Conservation (phyloP, 345 rosid genomes). For the Sisymbrium altissimum region DNA sequence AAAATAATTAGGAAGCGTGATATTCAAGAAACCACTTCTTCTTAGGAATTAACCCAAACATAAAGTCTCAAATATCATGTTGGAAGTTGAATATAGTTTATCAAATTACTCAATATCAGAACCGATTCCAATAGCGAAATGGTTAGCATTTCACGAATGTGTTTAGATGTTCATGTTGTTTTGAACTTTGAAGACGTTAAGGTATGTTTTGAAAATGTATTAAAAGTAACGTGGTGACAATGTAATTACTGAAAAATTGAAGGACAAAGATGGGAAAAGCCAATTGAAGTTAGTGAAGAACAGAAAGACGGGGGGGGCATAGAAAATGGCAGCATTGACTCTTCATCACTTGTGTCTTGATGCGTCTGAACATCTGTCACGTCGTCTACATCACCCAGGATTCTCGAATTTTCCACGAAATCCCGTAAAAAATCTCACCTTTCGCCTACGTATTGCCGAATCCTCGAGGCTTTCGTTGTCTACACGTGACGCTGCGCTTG, state of each 20-base stretch:
- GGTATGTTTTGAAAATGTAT: background rate
- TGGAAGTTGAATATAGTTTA: no score
- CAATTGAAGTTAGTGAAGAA: background rate
- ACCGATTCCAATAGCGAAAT: background rate
- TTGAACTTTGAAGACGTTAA: background rate
- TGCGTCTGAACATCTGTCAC: conserved; percentile 28
- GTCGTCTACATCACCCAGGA: background rate
- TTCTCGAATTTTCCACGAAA: conserved; percentile 3
- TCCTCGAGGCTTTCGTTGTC: background rate
- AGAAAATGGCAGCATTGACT: conserved; percentile 26
- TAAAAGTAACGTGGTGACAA: background rate
- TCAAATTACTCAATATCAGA: no score
- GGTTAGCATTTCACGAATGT: background rate
- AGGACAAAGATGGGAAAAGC: background rate
- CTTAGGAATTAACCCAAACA: background rate
- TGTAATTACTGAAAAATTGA: background rate
- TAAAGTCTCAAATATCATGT: background rate
- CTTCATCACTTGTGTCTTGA: conserved; percentile 26
- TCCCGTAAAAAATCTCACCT: background rate
- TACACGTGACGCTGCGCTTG: background rate
- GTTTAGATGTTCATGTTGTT: background rate
- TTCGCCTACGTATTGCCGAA: background rate
- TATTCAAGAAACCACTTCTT: conserved; percentile 16
- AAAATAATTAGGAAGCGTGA: conserved; percentile 23
- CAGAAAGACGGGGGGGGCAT: background rate